Conservation (phyloP, 306 rosid species). For the Luffa aegyptiaca region DNA sequence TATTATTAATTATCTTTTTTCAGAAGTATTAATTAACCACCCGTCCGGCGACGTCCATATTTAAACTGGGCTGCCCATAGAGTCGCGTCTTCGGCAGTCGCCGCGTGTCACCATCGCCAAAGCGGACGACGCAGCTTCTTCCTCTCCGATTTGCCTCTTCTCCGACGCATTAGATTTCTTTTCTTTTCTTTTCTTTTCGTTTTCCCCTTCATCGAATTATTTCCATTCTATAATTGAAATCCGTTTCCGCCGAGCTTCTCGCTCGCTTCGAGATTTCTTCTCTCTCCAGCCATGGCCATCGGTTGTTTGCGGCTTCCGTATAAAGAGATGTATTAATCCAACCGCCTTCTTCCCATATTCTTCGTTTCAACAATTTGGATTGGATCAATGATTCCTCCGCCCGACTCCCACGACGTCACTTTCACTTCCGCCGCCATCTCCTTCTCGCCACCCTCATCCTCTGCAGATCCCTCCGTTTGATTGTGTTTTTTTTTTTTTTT, state of each 20-base stretch:
- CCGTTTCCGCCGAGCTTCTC: constrained; percentile 1
- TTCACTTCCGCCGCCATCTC: constrained; percentile 4
- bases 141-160: neutral
- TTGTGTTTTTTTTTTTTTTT: neutral
- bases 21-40: neutral
- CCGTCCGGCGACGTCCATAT: constrained; percentile 2
- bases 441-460: constrained; percentile 9
- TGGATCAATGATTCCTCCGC: constrained; percentile 19
- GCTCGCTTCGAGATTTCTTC: neutral
- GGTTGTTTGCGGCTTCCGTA: neutral
- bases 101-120: neutral
- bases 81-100: neutral
- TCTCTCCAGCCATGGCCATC: neutral
- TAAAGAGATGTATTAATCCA: neutral
- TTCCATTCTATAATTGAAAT: neutral
- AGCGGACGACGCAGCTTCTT: neutral
- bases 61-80: neutral
- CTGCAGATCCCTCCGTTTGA: constrained; percentile 11
- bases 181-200: neutral
- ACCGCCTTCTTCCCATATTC: neutral
- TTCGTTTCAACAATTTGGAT: neutral
- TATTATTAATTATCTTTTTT: neutral
- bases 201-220: no score
- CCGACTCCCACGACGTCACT: neutral
- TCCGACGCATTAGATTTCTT: neutral